These are phyloP conservation scores for Dicorynia guianensis DNA, from an alignment of 306 rosid species.

Conservation along the genomic window DNA sequence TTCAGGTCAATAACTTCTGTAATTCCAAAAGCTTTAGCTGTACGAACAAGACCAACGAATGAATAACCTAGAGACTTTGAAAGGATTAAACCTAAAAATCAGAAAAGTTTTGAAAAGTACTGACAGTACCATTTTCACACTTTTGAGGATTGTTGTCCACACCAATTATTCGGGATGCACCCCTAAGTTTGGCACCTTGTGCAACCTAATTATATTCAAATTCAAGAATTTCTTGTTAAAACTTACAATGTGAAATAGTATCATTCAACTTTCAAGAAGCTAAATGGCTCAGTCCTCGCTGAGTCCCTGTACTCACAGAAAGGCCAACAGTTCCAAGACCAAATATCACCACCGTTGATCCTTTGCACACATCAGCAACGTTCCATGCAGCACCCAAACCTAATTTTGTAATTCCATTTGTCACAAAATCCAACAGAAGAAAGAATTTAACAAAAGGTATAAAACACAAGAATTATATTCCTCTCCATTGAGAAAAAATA, in stretches of 20 bases:
- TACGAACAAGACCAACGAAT: slow-evolving; percentile 39
- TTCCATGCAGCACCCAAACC: slow-evolving; percentile 99
- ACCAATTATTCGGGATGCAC: slow-evolving; percentile 87
- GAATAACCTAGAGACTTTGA: slow-evolving; percentile 18
- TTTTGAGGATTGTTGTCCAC: slow-evolving; percentile 85
- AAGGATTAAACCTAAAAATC: slow-evolving; percentile 19
- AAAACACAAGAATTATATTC: slow-evolving; percentile 11
- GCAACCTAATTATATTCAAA: slow-evolving; percentile 67
- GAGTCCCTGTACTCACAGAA: slow-evolving; percentile 67
- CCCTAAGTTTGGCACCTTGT: slow-evolving; percentile 87
- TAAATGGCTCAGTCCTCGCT: slow-evolving; percentile 14
- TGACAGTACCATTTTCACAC: slow-evolving; percentile 66
- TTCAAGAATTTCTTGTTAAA: slow-evolving; percentile 6
- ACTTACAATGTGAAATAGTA: slow-evolving; percentile 13
- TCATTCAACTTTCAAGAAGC: slow-evolving; percentile 23
- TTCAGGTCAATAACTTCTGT: slow-evolving; percentile 77
- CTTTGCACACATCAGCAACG: slow-evolving; percentile 81
- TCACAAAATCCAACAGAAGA: slow-evolving; percentile 27
- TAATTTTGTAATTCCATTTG: slow-evolving; percentile 39
- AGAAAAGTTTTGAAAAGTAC: background rate
- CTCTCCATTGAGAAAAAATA: slow-evolving; percentile 11
- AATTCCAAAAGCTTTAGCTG: slow-evolving; percentile 91
- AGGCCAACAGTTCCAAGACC: slow-evolving; percentile 99
- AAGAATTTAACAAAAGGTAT: background rate
- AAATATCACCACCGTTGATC: slow-evolving; percentile 90